Evolutionary conservation across 2,329 filamentous ascomycete genomes (phyloP).

Genomic region (Tothia fuscella): DNA sequence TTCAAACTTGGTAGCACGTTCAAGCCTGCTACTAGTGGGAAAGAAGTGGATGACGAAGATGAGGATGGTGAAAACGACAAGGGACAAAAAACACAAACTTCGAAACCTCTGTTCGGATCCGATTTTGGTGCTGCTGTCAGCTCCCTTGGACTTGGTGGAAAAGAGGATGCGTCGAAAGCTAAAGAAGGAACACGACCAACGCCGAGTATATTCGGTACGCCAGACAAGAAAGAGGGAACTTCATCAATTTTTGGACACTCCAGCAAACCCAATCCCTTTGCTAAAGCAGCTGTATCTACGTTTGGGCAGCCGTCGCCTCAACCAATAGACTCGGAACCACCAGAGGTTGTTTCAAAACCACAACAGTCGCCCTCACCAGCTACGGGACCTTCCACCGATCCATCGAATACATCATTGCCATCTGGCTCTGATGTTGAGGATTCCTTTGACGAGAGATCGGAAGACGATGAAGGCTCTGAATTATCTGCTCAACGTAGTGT

Average conservation of each 20-base stretch:
- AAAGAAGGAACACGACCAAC: conserved; percentile 1
- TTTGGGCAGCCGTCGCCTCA: too few species aligned
- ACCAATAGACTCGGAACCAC: conserved; percentile 11
- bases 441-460: conserved; percentile 18
- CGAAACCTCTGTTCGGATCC: conserved; percentile 46
- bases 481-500: conserved; percentile 21
- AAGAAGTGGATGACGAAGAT: conserved; percentile 35
- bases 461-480: neutral
- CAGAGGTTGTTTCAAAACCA: conserved; percentile 9
- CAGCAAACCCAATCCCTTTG: too few species aligned
- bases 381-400: neutral
- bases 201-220: conserved; percentile 3
- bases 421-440: conserved; percentile 15
- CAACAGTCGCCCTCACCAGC: conserved; percentile 27
- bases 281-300: too few species aligned
- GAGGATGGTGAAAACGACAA: neutral
- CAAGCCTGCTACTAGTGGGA: conserved; percentile 49
- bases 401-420: conserved; percentile 2
- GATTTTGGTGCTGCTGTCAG: conserved; percentile 49
- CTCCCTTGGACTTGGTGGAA: conserved; percentile 25
- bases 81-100: conserved; percentile 29
- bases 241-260: conserved; percentile 3
- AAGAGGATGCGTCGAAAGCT: conserved; percentile 5
- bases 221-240: conserved; percentile 3
- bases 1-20: conserved; percentile 61